Evolutionary conservation across 2,329 filamentous ascomycete species (phyloP).

Genomic region (Hymenoscyphus infarciens): DNA sequence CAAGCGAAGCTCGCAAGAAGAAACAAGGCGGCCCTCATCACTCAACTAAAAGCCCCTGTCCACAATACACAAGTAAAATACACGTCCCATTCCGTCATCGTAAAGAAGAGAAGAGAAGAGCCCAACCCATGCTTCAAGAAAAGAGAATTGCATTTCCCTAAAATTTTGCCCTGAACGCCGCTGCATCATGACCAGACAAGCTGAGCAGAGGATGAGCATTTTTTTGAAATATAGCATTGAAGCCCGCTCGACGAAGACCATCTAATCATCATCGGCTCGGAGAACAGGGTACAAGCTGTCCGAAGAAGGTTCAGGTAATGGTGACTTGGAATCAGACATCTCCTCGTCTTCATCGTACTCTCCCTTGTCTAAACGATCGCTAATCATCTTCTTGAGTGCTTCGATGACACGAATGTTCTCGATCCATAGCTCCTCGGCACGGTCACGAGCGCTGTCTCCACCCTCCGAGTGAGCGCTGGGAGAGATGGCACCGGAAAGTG

Average conservation of each 20-base stretch:
- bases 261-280: slow-evolving; percentile 16
- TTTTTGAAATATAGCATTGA: not conserved
- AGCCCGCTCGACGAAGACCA: not conserved
- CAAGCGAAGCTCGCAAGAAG: too few species aligned
- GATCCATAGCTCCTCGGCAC: slow-evolving; percentile 62
- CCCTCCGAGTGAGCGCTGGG: slow-evolving; percentile 54
- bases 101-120: too few species aligned
- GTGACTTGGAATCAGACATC: slow-evolving; percentile 13
- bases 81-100: too few species aligned
- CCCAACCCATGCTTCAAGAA: too few species aligned
- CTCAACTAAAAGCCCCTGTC: too few species aligned
- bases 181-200: not conserved
- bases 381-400: slow-evolving; percentile 55
- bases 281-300: slow-evolving; percentile 19
- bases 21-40: too few species aligned
- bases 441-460: slow-evolving; percentile 50
- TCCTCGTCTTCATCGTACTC: slow-evolving; percentile 46
- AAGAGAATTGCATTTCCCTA: not conserved
- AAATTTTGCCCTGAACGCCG: not conserved
- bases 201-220: slow-evolving; percentile 9
- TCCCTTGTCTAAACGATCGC: slow-evolving; percentile 51
- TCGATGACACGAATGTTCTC: slow-evolving; percentile 65
- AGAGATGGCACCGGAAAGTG: slow-evolving; percentile 44
- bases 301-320: slow-evolving; percentile 10
- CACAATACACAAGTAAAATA: too few species aligned